phyloP scores from a whole-genome alignment of 2,329 filamentous ascomycete genomes.

The Apiospora koreana region DNA sequence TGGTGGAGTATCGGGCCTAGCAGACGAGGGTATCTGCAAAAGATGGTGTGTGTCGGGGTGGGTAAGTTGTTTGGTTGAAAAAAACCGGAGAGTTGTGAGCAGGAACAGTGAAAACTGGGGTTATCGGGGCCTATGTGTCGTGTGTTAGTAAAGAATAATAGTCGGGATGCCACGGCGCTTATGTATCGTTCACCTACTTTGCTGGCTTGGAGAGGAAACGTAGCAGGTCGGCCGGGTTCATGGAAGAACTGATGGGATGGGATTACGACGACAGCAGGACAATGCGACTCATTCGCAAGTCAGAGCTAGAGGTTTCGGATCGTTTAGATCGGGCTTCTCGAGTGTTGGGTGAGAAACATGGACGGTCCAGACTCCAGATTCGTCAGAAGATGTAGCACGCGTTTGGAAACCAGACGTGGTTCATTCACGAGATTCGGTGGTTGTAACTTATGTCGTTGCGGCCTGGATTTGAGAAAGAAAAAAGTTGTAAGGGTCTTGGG shows the following conservation, averaged over 20 bases:
- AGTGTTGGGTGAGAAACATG: not conserved
- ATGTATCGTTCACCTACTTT: conserved; percentile 63
- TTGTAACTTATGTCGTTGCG: not conserved
- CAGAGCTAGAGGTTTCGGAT: not conserved
- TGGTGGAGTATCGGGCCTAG: conserved; percentile 80
- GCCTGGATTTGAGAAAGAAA: not conserved
- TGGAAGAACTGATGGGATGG: conserved; percentile 56
- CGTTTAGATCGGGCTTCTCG: not conserved
- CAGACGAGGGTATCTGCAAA: conserved; percentile 70
- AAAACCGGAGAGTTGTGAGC: conserved; percentile 2
- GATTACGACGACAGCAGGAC: not conserved
- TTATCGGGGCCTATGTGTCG: conserved; percentile 53
- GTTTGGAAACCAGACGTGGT: not conserved
- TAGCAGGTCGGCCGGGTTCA: conserved; percentile 88
- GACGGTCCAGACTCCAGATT: not conserved
- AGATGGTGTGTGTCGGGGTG: conserved; percentile 20
- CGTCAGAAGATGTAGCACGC: not conserved
- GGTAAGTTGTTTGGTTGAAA: conserved; percentile 10
- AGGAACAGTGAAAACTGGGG: conserved; percentile 25
- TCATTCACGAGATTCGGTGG: not conserved
- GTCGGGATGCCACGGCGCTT: conserved; percentile 2
- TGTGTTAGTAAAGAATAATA: conserved; percentile 29
- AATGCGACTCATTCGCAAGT: conserved; percentile 6
- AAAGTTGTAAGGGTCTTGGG: not conserved
- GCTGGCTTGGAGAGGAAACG: conserved; percentile 93